Evolutionary conservation across 2,329 filamentous ascomycete genomes (phyloP).

Genomic region (Stachybotrys echinatus): DNA sequence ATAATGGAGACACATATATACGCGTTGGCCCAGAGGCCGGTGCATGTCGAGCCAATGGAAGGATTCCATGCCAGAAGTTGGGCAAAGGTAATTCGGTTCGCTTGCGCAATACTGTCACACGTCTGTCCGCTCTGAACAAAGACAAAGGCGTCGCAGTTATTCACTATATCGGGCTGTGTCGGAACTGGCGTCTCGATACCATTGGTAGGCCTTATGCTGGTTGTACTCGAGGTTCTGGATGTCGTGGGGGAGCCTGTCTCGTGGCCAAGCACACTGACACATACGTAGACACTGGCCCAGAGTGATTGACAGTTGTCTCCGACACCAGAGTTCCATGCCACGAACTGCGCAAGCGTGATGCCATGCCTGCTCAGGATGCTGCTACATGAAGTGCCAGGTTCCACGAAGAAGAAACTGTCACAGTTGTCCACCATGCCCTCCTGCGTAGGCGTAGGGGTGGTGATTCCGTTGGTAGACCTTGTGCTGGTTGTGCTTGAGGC

Average conservation of each 20-base stretch:
- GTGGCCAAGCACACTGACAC: constrained; percentile 1
- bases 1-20: constrained; percentile 9
- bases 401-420: neutral
- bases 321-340: constrained; percentile 2
- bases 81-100: constrained; percentile 13
- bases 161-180: constrained; percentile 19
- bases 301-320: neutral
- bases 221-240: no score
- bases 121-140: constrained; percentile 11
- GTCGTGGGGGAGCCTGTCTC: no score
- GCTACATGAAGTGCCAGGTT: neutral
- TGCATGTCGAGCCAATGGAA: constrained; percentile 7
- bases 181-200: constrained; percentile 21
- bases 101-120: constrained; percentile 16
- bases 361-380: neutral
- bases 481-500: neutral
- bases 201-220: constrained; percentile 1
- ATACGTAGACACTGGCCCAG: neutral
- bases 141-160: constrained; percentile 23
- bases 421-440: constrained; percentile 13
- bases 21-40: constrained; percentile 5
- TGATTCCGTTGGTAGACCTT: constrained; percentile 6
- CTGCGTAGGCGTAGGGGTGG: constrained; percentile 20
- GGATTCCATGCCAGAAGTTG: constrained; percentile 17
- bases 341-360: neutral